Evolutionary conservation across 208 protist genomes (phyloP).

Genomic region (Polymyxa betae): DNA sequence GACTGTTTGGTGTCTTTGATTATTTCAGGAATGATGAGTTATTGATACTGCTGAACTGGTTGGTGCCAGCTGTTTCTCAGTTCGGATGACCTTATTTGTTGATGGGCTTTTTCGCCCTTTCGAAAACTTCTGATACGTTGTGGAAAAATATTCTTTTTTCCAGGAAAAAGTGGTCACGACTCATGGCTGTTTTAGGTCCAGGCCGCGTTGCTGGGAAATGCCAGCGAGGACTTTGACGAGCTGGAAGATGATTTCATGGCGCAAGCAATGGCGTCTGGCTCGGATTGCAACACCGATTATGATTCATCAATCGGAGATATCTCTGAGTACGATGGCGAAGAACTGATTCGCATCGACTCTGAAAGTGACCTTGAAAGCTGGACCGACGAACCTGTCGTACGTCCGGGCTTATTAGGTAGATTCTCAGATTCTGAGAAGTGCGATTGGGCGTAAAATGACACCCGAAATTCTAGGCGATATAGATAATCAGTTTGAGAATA

Average conservation of each 20-base stretch:
- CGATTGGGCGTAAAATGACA: not conserved
- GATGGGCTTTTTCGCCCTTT: not conserved
- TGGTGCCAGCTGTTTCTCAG: not conserved
- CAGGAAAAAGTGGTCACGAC: not conserved
- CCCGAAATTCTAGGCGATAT: slow-evolving; percentile 5
- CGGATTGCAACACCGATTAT: not conserved
- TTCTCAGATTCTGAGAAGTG: not conserved
- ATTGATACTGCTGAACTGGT: slow-evolving; percentile 47
- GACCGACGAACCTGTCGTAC: not conserved
- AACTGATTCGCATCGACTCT: not conserved
- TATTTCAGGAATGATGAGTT: not conserved
- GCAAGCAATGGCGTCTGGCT: slow-evolving; percentile 11
- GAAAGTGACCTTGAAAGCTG: not conserved
- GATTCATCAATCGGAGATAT: not conserved
- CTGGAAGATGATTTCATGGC: slow-evolving; percentile 22
- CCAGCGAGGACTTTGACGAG: slow-evolving; percentile 40
- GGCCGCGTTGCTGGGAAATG: not conserved
- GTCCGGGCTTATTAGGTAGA: not conserved
- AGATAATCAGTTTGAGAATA: not conserved
- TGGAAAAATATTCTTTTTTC: not conserved
- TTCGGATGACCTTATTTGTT: slow-evolving; percentile 23
- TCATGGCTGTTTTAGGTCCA: not conserved
- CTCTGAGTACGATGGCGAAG: not conserved
- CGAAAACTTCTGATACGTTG: not conserved
- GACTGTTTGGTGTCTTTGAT: not conserved